Evolutionary conservation across 805 yeast species (phyloP).

Genomic region (Yamadazyma philogaea): DNA sequence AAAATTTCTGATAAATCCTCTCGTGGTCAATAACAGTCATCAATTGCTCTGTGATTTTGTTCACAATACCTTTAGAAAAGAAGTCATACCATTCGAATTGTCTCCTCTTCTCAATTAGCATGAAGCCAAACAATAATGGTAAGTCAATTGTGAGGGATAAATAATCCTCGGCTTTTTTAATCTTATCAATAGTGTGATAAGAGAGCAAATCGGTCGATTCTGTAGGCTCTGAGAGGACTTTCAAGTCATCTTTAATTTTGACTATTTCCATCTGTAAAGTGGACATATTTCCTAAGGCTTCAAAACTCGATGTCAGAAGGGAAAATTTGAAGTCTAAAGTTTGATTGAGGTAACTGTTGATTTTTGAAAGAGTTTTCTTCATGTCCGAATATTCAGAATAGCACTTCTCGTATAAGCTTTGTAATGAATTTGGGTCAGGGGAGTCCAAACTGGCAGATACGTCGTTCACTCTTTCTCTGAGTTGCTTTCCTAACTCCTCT

Average conservation of each 20-base stretch:
- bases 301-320: conserved; percentile 20
- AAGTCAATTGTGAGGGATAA: conserved; percentile 54
- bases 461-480: conserved; percentile 2
- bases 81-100: conserved; percentile 55
- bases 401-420: background rate
- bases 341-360: conserved; percentile 1
- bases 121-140: conserved; percentile 70
- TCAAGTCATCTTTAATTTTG: conserved; percentile 27
- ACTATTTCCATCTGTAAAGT: conserved; percentile 38
- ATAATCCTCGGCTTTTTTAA: conserved; percentile 35
- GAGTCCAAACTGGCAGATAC: conserved; percentile 4
- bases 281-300: conserved; percentile 32
- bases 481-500: conserved; percentile 4
- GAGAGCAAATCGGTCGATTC: conserved; percentile 8
- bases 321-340: conserved; percentile 24
- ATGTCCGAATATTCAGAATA: conserved; percentile 3
- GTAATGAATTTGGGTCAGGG: conserved; percentile 2
- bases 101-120: conserved; percentile 58
- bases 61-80: conserved; percentile 36
- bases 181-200: conserved; percentile 21
- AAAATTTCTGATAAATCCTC: conserved; percentile 48
- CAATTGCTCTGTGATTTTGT: conserved; percentile 53
- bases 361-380: background rate
- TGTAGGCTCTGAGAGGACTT: conserved; percentile 19
- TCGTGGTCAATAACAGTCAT: conserved; percentile 59